These are phyloP conservation scores for Ilyonectria sp. DNA, from an alignment of 2,329 filamentous ascomycete species.

Conservation along the genomic window DNA sequence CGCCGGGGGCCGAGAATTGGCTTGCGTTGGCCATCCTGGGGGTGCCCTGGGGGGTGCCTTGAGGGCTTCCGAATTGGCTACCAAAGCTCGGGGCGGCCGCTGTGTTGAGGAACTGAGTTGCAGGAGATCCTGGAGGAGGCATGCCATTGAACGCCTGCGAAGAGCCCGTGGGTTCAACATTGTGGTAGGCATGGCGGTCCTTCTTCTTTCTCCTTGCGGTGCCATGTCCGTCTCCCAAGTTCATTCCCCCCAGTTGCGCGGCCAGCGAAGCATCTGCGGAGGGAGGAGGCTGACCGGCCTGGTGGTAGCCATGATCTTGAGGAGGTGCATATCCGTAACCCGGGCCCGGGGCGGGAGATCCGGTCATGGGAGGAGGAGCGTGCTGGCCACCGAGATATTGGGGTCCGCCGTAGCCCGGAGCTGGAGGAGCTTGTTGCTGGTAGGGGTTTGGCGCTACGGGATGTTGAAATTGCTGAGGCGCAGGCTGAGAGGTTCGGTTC, in stretches of 20 bases:
- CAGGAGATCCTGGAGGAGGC: conserved; percentile 69
- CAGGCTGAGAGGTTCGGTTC: conserved; percentile 65
- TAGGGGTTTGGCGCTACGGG: conserved; percentile 69
- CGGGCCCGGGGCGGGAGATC: conserved; percentile 45
- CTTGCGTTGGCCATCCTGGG: conserved; percentile 57
- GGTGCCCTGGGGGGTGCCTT: conserved; percentile 61
- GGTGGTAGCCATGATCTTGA: conserved; percentile 46
- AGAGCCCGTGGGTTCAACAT: conserved; percentile 80
- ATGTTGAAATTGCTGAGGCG: conserved; percentile 70
- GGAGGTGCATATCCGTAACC: conserved; percentile 50
- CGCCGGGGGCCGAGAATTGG: conserved; percentile 75
- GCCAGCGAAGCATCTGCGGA: conserved; percentile 68
- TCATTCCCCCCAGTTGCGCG: conserved; percentile 85
- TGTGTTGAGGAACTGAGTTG: conserved; percentile 57
- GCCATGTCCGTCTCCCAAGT: conserved; percentile 69
- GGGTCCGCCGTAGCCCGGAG: conserved; percentile 55
- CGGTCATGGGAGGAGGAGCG: conserved; percentile 44
- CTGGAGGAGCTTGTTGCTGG: conserved; percentile 58
- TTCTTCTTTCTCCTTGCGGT: conserved; percentile 85
- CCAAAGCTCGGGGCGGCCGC: conserved; percentile 53
- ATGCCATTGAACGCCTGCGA: conserved; percentile 80
- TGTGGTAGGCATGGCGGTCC: conserved; percentile 93
- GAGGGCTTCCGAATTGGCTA: conserved; percentile 63
- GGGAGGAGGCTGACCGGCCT: conserved; percentile 48
- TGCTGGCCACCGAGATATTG: conserved; percentile 59